Evolutionary conservation across 2,329 filamentous ascomycete species (phyloP).

Genomic region (Sclerotinia minor): DNA sequence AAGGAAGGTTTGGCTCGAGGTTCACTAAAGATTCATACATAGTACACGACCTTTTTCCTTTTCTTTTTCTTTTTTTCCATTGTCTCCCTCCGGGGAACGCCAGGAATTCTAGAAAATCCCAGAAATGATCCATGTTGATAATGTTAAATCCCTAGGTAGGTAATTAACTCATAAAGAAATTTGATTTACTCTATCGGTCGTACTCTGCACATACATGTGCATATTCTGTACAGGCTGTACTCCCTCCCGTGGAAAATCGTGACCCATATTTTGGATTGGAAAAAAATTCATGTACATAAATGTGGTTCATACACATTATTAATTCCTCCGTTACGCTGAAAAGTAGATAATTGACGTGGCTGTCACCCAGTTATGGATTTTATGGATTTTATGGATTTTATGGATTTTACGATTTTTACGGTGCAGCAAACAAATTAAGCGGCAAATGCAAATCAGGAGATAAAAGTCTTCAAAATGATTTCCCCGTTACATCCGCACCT

Average conservation of each 20-base stretch:
- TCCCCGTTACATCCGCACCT: conserved; percentile 15
- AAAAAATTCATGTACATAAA: neutral
- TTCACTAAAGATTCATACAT: neutral
- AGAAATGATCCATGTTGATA: neutral
- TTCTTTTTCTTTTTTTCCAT: neutral
- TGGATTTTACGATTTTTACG: neutral
- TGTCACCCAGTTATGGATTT: neutral
- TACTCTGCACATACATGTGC: too few relatives aligned
- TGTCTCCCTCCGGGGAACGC: too few relatives aligned
- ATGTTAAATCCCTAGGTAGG: too few relatives aligned
- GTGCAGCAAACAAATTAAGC: neutral
- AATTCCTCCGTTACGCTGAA: too few relatives aligned
- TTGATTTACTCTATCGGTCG: too few relatives aligned
- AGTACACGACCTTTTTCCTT: too few relatives aligned
- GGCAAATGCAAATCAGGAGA: conserved; percentile 16
- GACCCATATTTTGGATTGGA: neutral
- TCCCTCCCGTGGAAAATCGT: neutral
- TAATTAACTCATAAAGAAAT: neutral
- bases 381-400: neutral
- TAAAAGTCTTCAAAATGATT: neutral
- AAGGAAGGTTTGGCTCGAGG: neutral
- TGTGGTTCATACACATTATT: neutral
- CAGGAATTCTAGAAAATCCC: conserved; percentile 6
- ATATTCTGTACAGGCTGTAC: too few relatives aligned
- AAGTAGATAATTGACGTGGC: conserved; percentile 12